Evolutionary conservation across 2,329 filamentous ascomycete genomes (phyloP).

Genomic region (Pochonia chlamydosporia): DNA sequence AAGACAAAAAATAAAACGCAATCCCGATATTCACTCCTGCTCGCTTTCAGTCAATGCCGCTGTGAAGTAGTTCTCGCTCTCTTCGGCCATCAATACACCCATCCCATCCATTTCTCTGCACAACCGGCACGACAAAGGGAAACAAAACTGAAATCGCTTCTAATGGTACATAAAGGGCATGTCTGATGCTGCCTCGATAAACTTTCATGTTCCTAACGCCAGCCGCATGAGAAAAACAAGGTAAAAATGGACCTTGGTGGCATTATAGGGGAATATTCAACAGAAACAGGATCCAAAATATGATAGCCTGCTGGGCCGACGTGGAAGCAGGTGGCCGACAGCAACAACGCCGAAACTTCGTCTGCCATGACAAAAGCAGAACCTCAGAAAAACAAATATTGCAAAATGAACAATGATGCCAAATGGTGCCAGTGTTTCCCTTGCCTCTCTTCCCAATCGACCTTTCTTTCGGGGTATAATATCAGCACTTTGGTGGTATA

Average conservation of each 20-base stretch:
- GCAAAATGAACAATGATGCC: neutral
- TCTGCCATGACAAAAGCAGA: neutral
- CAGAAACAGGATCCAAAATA: conserved; percentile 5
- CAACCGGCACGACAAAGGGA: neutral
- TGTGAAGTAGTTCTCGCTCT: neutral
- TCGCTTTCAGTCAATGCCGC: neutral
- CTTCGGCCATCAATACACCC: no score
- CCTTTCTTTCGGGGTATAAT: neutral
- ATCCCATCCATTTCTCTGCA: neutral
- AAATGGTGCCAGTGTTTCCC: neutral
- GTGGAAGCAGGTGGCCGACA: neutral
- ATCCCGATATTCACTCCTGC: neutral
- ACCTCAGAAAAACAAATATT: neutral
- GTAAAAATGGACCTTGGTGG: conserved; percentile 1
- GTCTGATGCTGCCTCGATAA: neutral
- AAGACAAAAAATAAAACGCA: neutral
- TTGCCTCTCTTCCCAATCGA: neutral
- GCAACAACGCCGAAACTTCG: neutral
- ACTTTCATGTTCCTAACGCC: conserved; percentile 8
- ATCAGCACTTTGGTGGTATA: neutral
- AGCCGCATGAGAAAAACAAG: conserved; percentile 1
- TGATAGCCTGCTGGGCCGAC: neutral
- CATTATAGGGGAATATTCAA: conserved; percentile 2
- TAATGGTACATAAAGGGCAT: conserved; percentile 6
- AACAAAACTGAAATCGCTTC: neutral